These are phyloP conservation scores for Aspergillus ochraceus DNA, from an alignment of 2,329 filamentous ascomycete species.

Conservation along the genomic window DNA sequence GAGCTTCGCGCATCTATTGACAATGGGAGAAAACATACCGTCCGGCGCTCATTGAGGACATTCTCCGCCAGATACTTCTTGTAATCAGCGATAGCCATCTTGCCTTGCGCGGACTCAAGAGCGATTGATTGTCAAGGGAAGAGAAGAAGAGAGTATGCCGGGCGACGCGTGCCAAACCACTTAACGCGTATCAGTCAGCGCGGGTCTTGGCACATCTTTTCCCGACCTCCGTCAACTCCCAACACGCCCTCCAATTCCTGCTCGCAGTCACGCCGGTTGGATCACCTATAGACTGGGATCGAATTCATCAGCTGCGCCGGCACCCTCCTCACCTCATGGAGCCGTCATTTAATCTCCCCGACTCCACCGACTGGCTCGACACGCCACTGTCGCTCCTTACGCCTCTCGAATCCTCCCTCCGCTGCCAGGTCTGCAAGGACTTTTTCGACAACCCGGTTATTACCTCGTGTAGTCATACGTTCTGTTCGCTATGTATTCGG, in stretches of 20 bases:
- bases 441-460: conserved; percentile 94
- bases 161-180: conserved; percentile 38
- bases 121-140: not conserved
- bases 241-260: not conserved
- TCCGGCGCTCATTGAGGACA: conserved; percentile 72
- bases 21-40: conserved; percentile 52
- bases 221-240: not conserved
- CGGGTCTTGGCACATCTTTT: conserved; percentile 34
- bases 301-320: not conserved
- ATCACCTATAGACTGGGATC: not conserved
- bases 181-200: conserved; percentile 46
- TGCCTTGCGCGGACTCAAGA: conserved; percentile 10
- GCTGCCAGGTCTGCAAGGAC: conserved; percentile 97
- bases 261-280: not conserved
- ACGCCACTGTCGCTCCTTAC: conserved; percentile 47
- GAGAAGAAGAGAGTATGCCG: not conserved
- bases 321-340: conserved; percentile 29
- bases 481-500: conserved; percentile 94
- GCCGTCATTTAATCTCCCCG: conserved; percentile 38
- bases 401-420: conserved; percentile 74
- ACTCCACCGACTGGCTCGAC: conserved; percentile 51
- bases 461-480: conserved; percentile 91
- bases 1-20: not conserved
- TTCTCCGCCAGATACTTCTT: conserved; percentile 72
- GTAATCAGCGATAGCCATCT: conserved; percentile 54